Evolutionary conservation across 2,329 filamentous ascomycete genomes (phyloP).

Genomic region (Beauveria medogensis): DNA sequence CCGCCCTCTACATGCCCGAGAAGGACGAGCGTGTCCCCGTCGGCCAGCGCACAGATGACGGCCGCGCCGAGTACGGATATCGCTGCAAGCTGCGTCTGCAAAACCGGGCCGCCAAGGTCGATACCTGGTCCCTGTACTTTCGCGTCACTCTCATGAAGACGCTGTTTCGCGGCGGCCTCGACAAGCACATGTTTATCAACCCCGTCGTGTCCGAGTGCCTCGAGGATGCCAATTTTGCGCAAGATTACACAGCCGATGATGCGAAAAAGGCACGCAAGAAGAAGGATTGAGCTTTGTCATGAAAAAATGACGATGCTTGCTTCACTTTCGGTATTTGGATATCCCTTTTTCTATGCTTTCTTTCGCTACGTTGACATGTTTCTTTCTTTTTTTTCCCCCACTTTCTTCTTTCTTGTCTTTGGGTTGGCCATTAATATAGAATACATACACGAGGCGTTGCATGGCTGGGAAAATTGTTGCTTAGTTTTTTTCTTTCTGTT

Average conservation of each 20-base stretch:
- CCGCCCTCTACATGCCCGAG: conserved; percentile 31
- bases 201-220: conserved; percentile 31
- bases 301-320: not conserved
- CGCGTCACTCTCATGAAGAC: conserved; percentile 40
- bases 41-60: conserved; percentile 32
- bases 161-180: conserved; percentile 38
- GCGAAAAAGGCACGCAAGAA: conserved; percentile 8
- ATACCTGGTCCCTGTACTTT: conserved; percentile 43
- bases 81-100: conserved; percentile 42
- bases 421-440: not conserved
- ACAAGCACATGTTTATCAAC: conserved; percentile 30
- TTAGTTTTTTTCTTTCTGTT: not conserved
- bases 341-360: not conserved
- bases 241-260: conserved; percentile 9
- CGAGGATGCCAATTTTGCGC: conserved; percentile 27
- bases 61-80: conserved; percentile 43
- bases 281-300: not conserved
- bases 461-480: not conserved
- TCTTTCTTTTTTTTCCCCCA: not conserved
- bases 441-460: conserved; percentile 4
- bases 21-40: conserved; percentile 36
- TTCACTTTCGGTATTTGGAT: not conserved
- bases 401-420: not conserved
- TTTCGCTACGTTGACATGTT: not conserved
- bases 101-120: conserved; percentile 36